phyloP scores from a whole-genome alignment of 148 eudicot species.

The Dianthus caryophyllus region DNA sequence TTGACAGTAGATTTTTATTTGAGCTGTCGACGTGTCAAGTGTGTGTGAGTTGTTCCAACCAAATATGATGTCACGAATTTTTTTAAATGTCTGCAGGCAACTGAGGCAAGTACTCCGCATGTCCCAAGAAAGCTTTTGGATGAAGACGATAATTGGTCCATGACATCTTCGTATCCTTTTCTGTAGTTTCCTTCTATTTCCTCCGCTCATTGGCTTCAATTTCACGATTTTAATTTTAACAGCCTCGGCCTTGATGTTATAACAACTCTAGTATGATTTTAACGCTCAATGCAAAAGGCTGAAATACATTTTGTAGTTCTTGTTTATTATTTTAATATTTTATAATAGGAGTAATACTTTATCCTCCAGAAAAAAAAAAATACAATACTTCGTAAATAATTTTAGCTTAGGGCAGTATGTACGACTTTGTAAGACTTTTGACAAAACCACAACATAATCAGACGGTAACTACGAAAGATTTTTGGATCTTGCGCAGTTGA shows the following conservation, averaged over 20 bases:
- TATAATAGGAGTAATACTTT: too few species aligned
- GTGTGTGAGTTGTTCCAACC: neutral
- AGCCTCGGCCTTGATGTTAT: neutral
- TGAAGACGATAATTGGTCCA: slow-evolving; percentile 82
- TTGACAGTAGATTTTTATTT: too few species aligned
- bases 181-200: slow-evolving; percentile 4
- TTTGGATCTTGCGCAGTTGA: too few species aligned
- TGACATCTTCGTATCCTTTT: slow-evolving; percentile 90
- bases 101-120: slow-evolving; percentile 47
- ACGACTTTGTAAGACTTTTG: too few species aligned
- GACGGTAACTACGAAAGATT: too few species aligned
- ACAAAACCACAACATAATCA: neutral
- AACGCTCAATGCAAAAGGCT: neutral
- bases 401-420: too few species aligned
- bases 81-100: slow-evolving; percentile 37
- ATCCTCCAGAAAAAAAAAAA: too few species aligned
- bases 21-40: neutral
- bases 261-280: neutral
- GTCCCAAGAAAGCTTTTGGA: slow-evolving; percentile 47
- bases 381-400: too few species aligned
- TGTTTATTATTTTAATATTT: too few species aligned
- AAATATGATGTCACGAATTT: slow-evolving; percentile 2
- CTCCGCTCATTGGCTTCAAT: neutral
- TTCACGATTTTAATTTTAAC: neutral
- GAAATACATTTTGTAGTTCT: neutral